Conservation (phyloP, 202 grass and related monocot species). For the Setaria italica region DNA sequence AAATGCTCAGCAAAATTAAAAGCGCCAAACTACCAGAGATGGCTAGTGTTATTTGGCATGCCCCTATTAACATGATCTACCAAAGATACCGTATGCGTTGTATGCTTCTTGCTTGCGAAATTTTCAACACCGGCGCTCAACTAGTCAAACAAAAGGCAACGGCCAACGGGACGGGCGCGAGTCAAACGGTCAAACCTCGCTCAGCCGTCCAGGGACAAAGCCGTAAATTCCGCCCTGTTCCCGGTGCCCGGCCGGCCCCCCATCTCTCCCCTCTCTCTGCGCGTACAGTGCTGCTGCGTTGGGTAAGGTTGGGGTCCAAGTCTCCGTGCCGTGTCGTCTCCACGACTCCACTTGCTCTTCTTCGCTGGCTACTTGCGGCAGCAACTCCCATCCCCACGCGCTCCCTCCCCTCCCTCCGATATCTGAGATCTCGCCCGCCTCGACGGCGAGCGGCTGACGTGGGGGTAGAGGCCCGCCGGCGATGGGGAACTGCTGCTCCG, state of each 20-base stretch:
- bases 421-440: slow-evolving; percentile 42
- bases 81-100: no score
- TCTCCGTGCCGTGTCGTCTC: slow-evolving; percentile 54
- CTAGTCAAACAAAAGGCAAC: not conserved
- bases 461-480: not conserved
- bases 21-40: no score
- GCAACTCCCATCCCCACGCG: slow-evolving; percentile 24
- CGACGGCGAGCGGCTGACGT: slow-evolving; percentile 3
- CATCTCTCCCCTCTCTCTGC: not conserved
- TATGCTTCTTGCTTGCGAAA: no score
- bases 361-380: slow-evolving; percentile 10
- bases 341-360: slow-evolving; percentile 28
- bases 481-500: slow-evolving; percentile 97
- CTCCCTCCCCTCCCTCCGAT: slow-evolving; percentile 26
- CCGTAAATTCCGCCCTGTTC: slow-evolving; percentile 41
- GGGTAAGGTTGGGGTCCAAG: slow-evolving; percentile 26
- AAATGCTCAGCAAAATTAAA: no score
- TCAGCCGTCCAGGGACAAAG: slow-evolving; percentile 30
- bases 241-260: not conserved
- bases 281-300: not conserved
- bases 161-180: not conserved
- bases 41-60: no score
- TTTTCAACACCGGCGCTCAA: no score
- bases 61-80: no score
- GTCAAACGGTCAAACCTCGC: slow-evolving; percentile 17